Evolutionary conservation across 2,329 filamentous ascomycete species (phyloP), one percentile per base, ranked within the genome.

Genomic region (Ascochyta lentis): DNA sequence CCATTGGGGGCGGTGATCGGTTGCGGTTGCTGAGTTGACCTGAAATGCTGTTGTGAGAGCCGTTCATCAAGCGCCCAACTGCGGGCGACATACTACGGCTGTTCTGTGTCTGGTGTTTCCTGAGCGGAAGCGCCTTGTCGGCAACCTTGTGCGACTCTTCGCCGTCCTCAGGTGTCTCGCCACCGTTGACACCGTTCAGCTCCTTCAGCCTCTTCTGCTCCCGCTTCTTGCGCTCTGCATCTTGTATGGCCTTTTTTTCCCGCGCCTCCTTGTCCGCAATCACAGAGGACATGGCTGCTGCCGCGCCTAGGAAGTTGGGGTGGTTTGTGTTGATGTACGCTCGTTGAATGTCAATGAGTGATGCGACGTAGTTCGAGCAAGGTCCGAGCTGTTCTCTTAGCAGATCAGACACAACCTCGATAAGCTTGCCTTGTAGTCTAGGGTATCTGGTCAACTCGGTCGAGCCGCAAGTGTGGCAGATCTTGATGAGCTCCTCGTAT

Each of bases 271-370:
- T 96, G 72, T 90, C 94, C 71, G 87, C 91, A 58, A 99, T 96
- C 42, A 99, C 94, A 43, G 95, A 92, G 64, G 92, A 94, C 95
- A 99, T 99, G 60, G 95, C 95, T 33, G 93, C 94, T 22, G 95
- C 94, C 15, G 95, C 95, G 40, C 95, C 95, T 15, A 98, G 86
- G 80, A 99, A 99, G 77, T 99, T 99, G 44, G 95, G 95, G 74
- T 99, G 95, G 72, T 99, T 99, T 38, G 95, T 99, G 80, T 99
- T 99, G 79, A 99, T 98, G 78, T 99, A 99, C 19, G 95, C 95
- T 64, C 95, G 86, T 78, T 99, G 95, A 58, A 99, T 99, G 24
- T 95, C 90, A 64, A 99, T 99, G 59, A 99, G 83, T 37, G 94
- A 98, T 76, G 97, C 95, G 39, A 99, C 95, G 66, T 99, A 99